Evolutionary conservation across 305 asterid genomes (phyloP), one percentile per base, ranked within the genome.

Genomic region (Ruellia speciosa): DNA sequence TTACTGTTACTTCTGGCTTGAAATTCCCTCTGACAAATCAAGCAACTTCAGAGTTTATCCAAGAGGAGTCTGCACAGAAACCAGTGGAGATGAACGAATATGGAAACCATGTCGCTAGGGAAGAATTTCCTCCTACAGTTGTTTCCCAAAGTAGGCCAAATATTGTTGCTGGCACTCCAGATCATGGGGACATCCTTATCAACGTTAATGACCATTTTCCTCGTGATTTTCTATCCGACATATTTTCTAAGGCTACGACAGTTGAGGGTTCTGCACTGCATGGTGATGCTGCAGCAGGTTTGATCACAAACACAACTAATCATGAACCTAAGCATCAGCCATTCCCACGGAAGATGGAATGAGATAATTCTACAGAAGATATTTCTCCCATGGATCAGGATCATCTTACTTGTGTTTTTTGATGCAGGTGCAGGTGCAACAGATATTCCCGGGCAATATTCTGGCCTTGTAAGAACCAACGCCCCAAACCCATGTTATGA

Each of bases 271-370:
- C 77, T 20, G 75, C 71, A 24, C 69, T 74, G 37, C 83, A 56
- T 54, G 76, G 75, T 18, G 86, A 75, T 18, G 86, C 79, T 66
- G 85, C 77, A 56, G 80, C 77, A 47, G 92, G 80, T 65, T 19
- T 73, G 86, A 85, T 88, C 60, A 62, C 83, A 68, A 82, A 85
- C 73, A 60, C 79, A 45, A 80, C 74, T 68, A 85, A 83, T 61
- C 86, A 78, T 60, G 95, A 85, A 19, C 95, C 94, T 33, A 70
- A 83, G 60, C 80, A 70, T 58, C 79, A 90, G 95, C 83, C 95
- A 48, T 85, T 75, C 76, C 82, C 82, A 68, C 81, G 80, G 70
- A 80, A 75, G 55, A 66, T 80, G 74, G 92, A 83, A 17, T 80
- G 84, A 54, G 83, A 80, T 69, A 81, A 77, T 50, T 83, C 82